These are phyloP conservation scores for Penicillium psychrosexuale DNA, from an alignment of 2,329 filamentous ascomycete species.

Conservation along the genomic window DNA sequence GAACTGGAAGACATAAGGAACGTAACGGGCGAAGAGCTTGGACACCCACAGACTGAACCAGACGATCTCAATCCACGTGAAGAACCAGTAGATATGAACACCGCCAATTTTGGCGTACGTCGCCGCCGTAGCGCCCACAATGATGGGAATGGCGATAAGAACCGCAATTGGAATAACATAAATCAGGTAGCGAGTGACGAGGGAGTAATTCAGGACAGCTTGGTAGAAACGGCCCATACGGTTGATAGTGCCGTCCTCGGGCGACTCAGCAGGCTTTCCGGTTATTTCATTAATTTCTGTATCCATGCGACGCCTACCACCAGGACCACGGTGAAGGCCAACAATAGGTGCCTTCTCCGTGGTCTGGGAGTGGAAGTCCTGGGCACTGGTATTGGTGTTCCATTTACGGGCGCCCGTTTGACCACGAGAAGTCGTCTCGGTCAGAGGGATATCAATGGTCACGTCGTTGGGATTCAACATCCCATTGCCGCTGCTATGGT, in stretches of 20 bases:
- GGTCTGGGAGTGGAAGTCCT: slow-evolving; percentile 18
- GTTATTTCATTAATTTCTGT: slow-evolving; percentile 25
- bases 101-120: slow-evolving; percentile 51
- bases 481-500: slow-evolving; percentile 45
- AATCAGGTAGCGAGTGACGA: slow-evolving; percentile 62
- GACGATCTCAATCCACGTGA: slow-evolving; percentile 63
- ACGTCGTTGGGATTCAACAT: slow-evolving; percentile 48
- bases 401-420: slow-evolving; percentile 46
- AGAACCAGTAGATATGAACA: slow-evolving; percentile 59
- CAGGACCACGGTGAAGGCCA: slow-evolving; percentile 19
- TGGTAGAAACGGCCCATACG: slow-evolving; percentile 60
- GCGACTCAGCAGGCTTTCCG: slow-evolving; percentile 37
- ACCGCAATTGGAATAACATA: slow-evolving; percentile 59
- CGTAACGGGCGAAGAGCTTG: slow-evolving; percentile 57
- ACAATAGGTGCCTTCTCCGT: slow-evolving; percentile 32
- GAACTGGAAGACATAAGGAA: slow-evolving; percentile 60
- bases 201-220: slow-evolving; percentile 60
- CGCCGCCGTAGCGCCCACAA: slow-evolving; percentile 56
- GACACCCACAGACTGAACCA: slow-evolving; percentile 63
- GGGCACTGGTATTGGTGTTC: slow-evolving; percentile 28
- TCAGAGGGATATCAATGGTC: slow-evolving; percentile 61
- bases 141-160: slow-evolving; percentile 61
- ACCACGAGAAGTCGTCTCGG: slow-evolving; percentile 51
- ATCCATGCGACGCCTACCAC: slow-evolving; percentile 33
- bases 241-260: slow-evolving; percentile 56